Evolutionary conservation across 2,329 filamentous ascomycete genomes (phyloP).

Genomic region (Teratosphaeria destructans): DNA sequence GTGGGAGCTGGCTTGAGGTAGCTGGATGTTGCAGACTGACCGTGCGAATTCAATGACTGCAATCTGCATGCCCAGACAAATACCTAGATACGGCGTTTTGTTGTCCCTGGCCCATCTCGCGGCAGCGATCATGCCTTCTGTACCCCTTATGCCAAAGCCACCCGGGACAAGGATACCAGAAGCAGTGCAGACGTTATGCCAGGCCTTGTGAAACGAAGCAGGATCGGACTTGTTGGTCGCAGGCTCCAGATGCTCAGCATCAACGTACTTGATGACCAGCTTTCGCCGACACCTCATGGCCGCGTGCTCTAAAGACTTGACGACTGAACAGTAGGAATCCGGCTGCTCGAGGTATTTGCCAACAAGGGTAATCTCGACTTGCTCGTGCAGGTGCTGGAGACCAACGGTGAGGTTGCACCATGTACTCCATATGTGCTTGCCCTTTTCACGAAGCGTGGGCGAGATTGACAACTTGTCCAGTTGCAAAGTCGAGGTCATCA

Average conservation of each 20-base stretch:
- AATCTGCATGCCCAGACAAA: slow-evolving; percentile 88
- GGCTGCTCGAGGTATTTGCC: slow-evolving; percentile 83
- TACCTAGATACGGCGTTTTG: slow-evolving; percentile 72
- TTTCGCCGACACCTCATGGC: slow-evolving; percentile 77
- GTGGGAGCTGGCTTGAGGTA: slow-evolving; percentile 42
- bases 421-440: slow-evolving; percentile 60
- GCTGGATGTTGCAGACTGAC: slow-evolving; percentile 54
- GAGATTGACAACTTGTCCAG: slow-evolving; percentile 46
- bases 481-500: slow-evolving; percentile 55
- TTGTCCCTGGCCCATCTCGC: slow-evolving; percentile 80
- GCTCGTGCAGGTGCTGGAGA: slow-evolving; percentile 55
- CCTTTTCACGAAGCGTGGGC: slow-evolving; percentile 48
- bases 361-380: slow-evolving; percentile 73
- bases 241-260: slow-evolving; percentile 73
- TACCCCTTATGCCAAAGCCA: slow-evolving; percentile 73
- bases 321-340: slow-evolving; percentile 75
- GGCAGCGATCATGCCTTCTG: slow-evolving; percentile 79
- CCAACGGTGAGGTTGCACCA: slow-evolving; percentile 65
- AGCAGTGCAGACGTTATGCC: slow-evolving; percentile 67
- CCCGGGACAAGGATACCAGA: slow-evolving; percentile 59
- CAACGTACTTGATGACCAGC: slow-evolving; percentile 73
- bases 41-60: slow-evolving; percentile 84
- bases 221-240: slow-evolving; percentile 51
- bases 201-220: slow-evolving; percentile 65
- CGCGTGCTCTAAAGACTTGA: slow-evolving; percentile 81